These are phyloP conservation scores for Microcyclospora pomicola DNA, from an alignment of 2,329 filamentous ascomycete genomes.

Conservation along the genomic window DNA sequence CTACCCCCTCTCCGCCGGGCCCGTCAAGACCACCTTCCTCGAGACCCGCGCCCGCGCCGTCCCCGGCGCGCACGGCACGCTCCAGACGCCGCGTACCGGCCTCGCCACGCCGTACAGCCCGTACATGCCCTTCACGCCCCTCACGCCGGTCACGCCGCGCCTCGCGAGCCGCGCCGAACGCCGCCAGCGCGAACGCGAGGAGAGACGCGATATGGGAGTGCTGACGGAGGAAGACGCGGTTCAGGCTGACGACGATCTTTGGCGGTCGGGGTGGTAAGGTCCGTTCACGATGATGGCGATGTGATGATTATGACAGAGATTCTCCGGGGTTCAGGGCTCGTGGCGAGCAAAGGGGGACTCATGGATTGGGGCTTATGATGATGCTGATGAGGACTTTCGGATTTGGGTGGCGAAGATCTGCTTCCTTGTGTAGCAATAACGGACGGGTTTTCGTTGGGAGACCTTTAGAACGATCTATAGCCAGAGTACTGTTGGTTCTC, in stretches of 20 bases:
- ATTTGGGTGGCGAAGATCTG: too few species aligned
- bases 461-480: too few species aligned
- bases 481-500: too few species aligned
- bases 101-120: constrained; percentile 60
- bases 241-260: constrained; percentile 47
- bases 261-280: constrained; percentile 27
- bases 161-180: constrained; percentile 56
- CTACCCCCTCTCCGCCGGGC: constrained; percentile 8
- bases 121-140: constrained; percentile 65
- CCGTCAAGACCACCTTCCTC: constrained; percentile 31
- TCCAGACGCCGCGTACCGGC: constrained; percentile 25
- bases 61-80: not conserved
- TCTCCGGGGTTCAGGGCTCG: too few species aligned
- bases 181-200: constrained; percentile 51
- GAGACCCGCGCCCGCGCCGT: constrained; percentile 20
- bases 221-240: constrained; percentile 50
- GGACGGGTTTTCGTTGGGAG: too few species aligned
- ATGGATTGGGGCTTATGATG: too few species aligned
- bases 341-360: too few species aligned
- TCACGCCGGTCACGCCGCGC: constrained; percentile 63
- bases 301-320: too few species aligned
- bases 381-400: too few species aligned
- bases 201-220: constrained; percentile 38
- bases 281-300: too few species aligned
- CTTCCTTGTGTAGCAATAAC: too few species aligned